Base-by-base conservation (phyloP, 2,329 filamentous ascomycete species). In the Neophaeococcomyces mojaviensis region DNA sequence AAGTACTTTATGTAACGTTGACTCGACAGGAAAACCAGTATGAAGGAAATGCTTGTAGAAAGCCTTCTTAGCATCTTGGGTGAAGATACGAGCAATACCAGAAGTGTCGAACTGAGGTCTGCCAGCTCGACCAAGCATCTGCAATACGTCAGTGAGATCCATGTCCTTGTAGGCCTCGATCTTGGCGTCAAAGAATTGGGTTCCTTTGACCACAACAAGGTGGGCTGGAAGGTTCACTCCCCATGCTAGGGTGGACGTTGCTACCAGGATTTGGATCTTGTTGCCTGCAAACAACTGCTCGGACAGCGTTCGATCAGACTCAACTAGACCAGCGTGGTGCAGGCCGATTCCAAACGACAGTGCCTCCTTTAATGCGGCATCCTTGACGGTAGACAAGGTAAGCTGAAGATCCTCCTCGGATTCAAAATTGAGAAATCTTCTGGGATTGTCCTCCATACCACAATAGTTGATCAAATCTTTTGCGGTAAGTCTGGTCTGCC, bases 21-120 rank as follows among this genome's bases (percentile, higher is more conserved):
- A 96, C 64, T 98, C 92, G 9, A 98, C 92, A 0, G 92, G 94
- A 64, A 98, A 98, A 1, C 92, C 94, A 0, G 90, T 97, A 61
- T 98, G 92, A 45, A 98, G 68, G 69, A 98, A 98, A 68, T 98
- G 92, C 71, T 98, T 98, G 70, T 98, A 98, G 66, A 98, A 98
- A 49, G 94, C 88, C 68, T 98, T 98, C 73, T 97, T 98, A 2
- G 90, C 74, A 59, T 97, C 89, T 59, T 98, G 89, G 0, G 92
- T 98, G 61, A 98, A 95, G 61, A 98, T 98, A 24, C 90, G 83
- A 8, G 92, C 94, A 47, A 98, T 94, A 55, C 94, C 92, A 0
- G 89, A 94, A 44, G 83, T 86, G 65, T 98, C 92, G 63, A 98
- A 98, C 61, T 98, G 92, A 3, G 92, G 92, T 52, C 92, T 85